A percentile compares a stretch with the other conserved stretches of the same genome.
phyloP scores from a whole-genome alignment of 176 grass and related monocot genomes.

The Saccharum spontaneum region DNA sequence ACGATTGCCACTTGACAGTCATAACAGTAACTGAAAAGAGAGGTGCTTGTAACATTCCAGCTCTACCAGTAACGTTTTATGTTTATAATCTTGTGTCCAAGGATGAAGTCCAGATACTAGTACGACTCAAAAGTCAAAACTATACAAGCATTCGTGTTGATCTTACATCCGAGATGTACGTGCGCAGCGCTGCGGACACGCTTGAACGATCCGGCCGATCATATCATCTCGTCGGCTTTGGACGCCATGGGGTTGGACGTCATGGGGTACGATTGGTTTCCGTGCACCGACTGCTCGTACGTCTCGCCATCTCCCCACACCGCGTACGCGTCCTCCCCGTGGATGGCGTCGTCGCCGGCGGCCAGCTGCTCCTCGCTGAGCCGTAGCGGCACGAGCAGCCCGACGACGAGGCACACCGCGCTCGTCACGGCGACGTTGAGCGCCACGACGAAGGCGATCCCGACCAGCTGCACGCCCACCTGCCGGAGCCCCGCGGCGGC shows the following conservation, averaged over 20 bases:
- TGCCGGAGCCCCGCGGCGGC: slow-evolving; percentile 54
- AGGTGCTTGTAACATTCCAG: too few species aligned
- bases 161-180: neutral
- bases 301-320: slow-evolving; percentile 91
- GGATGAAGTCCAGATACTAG: neutral
- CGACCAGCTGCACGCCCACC: slow-evolving; percentile 62
- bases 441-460: slow-evolving; percentile 57
- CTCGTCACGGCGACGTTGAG: slow-evolving; percentile 54
- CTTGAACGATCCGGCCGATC: neutral
- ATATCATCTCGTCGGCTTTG: slow-evolving; percentile 44
- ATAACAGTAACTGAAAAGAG: too few species aligned
- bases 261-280: slow-evolving; percentile 31
- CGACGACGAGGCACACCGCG: slow-evolving; percentile 53
- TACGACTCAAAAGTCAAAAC: neutral
- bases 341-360: slow-evolving; percentile 67
- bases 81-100: neutral
- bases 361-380: slow-evolving; percentile 58
- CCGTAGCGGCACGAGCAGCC: slow-evolving; percentile 55
- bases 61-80: neutral
- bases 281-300: slow-evolving; percentile 77
- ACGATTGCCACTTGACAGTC: too few species aligned
- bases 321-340: slow-evolving; percentile 81
- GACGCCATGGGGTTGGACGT: slow-evolving; percentile 34
- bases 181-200: neutral
- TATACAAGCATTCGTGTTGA: neutral